phyloP scores from a whole-genome alignment of 495 filamentous ascomycete species.

The Neurospora sp. region DNA sequence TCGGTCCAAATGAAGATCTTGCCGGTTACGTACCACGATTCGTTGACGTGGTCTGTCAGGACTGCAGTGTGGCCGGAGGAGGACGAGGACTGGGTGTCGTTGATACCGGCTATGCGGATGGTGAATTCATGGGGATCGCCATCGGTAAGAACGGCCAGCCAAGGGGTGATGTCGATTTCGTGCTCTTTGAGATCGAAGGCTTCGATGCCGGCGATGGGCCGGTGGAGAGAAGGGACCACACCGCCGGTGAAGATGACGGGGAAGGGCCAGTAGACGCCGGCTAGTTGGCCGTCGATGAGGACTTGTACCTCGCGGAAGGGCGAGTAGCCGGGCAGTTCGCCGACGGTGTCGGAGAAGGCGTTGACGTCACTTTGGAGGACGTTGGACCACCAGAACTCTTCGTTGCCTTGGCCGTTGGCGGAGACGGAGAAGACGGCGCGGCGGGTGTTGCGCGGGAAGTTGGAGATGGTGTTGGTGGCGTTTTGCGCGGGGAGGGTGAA shows the following conservation, averaged over 20 bases:
- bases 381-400: conserved; percentile 90
- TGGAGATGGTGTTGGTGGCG: conserved; percentile 45
- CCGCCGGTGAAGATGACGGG: conserved; percentile 84
- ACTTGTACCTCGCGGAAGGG: conserved; percentile 80
- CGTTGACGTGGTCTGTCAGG: conserved; percentile 50
- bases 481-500: conserved; percentile 60
- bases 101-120: conserved; percentile 56
- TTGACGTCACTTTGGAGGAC: conserved; percentile 53
- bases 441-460: conserved; percentile 49
- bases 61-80: conserved; percentile 3
- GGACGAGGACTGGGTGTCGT: conserved; percentile 31
- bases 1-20: conserved; percentile 1
- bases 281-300: conserved; percentile 62
- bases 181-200: conserved; percentile 74
- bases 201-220: conserved; percentile 77
- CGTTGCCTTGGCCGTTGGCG: conserved; percentile 64
- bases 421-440: conserved; percentile 68
- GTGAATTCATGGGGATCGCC: conserved; percentile 57
- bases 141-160: conserved; percentile 57
- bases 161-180: conserved; percentile 79
- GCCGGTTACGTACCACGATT: conserved; percentile 73
- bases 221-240: conserved; percentile 70
- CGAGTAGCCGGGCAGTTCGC: conserved; percentile 45
- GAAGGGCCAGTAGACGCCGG: conserved; percentile 78
- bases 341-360: conserved; percentile 49